A percentile compares a stretch with the other conserved stretches of the same genome.
Conservation (phyloP, 805 yeast species). For the Teunomyces panamensis region DNA sequence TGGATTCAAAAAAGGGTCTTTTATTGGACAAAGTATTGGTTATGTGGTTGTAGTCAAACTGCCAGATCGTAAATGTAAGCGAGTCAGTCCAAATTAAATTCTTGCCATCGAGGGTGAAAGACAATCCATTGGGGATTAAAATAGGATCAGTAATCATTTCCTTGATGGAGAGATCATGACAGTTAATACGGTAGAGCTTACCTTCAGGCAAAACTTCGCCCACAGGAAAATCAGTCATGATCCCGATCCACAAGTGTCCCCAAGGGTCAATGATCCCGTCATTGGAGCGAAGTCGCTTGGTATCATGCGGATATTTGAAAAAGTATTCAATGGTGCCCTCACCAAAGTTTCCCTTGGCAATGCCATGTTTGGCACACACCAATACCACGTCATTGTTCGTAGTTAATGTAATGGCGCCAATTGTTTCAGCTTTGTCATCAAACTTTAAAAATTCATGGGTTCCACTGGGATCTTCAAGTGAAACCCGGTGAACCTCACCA, state of each 20-base stretch:
- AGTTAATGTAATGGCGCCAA: constrained; percentile 76
- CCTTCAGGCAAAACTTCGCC: constrained; percentile 49
- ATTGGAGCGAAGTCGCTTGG: constrained; percentile 49
- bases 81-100: constrained; percentile 43
- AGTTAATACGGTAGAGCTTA: constrained; percentile 32
- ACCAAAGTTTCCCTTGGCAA: constrained; percentile 51
- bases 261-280: constrained; percentile 79
- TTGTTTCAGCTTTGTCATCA: constrained; percentile 36
- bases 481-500: constrained; percentile 40
- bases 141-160: constrained; percentile 29
- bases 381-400: constrained; percentile 46
- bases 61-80: constrained; percentile 31
- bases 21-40: constrained; percentile 29
- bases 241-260: constrained; percentile 78
- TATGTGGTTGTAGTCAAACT: constrained; percentile 34
- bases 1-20: constrained; percentile 14
- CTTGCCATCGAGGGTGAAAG: constrained; percentile 28
- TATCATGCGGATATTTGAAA: constrained; percentile 32
- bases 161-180: constrained; percentile 28
- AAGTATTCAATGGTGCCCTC: constrained; percentile 38
- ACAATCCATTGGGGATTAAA: constrained; percentile 66
- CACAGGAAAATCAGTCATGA: constrained; percentile 62
- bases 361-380: constrained; percentile 65
- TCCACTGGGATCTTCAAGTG: constrained; percentile 12
- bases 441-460: constrained; percentile 41